Conservation (phyloP, 306 rosid genomes). For the Cucurbita moschata region DNA sequence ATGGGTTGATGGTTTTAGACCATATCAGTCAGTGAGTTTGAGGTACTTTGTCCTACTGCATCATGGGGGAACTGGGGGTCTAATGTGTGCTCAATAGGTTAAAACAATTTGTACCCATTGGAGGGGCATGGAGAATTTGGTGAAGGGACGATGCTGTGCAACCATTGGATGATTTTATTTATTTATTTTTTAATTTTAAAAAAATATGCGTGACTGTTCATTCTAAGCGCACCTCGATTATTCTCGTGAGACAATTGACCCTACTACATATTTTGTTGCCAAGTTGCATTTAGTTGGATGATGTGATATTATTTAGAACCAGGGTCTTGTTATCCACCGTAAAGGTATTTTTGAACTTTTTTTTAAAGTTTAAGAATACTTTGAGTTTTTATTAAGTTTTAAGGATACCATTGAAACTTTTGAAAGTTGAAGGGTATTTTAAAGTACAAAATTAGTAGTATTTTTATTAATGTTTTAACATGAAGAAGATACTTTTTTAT, state of each 20-base stretch:
- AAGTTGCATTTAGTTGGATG: background rate
- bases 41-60: background rate
- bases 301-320: background rate
- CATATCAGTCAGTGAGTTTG: background rate
- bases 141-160: background rate
- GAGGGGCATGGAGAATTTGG: background rate
- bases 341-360: no score
- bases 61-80: background rate
- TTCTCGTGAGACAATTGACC: background rate
- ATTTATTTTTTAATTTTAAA: no score
- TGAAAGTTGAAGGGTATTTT: no score
- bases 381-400: no score
- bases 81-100: background rate
- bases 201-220: background rate
- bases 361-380: no score
- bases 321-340: background rate
- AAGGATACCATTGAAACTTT: no score
- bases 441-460: no score
- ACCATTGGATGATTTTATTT: background rate
- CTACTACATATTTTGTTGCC: background rate
- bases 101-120: background rate
- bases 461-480: background rate
- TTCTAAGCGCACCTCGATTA: background rate
- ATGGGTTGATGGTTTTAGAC: background rate
- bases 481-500: slow-evolving; percentile 1